Percentiles rank a stretch among this genome's conserved stretches.
These are phyloP conservation scores for Isochrysis galbana DNA, from an alignment of 78 protist species.

Conservation along the genomic window DNA sequence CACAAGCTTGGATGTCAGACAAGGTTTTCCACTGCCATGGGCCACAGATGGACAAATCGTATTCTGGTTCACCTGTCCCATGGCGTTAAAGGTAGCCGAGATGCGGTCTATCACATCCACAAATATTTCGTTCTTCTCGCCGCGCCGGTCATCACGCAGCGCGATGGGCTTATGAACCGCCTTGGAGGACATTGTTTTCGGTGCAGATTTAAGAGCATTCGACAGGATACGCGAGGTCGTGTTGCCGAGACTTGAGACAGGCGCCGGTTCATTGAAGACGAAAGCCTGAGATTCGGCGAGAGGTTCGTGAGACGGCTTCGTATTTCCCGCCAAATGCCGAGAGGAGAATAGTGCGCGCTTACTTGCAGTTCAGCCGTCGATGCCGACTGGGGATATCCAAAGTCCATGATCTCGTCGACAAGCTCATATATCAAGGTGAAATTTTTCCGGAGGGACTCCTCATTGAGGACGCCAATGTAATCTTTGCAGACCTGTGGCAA, in stretches of 20 bases:
- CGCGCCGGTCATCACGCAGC: background rate
- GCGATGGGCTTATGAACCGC: background rate
- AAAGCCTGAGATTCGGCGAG: too few species aligned
- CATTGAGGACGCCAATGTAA: conserved; percentile 71
- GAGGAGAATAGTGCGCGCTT: too few species aligned
- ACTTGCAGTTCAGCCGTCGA: conserved; percentile 76
- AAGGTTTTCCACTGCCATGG: too few species aligned
- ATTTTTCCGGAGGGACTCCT: conserved; percentile 80
- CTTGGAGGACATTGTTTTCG: conserved; percentile 4
- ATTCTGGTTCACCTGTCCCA: conserved; percentile 62
- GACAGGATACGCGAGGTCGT: background rate
- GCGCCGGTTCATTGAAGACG: conserved; percentile 61
- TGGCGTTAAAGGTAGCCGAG: conserved; percentile 54
- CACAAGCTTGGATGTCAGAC: too few species aligned
- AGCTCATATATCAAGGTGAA: conserved; percentile 88
- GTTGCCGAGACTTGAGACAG: background rate
- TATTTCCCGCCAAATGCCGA: too few species aligned
- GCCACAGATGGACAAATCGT: too few species aligned
- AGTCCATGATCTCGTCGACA: conserved; percentile 83
- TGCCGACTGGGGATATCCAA: conserved; percentile 80
- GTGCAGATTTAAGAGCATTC: background rate
- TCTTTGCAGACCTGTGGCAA: conserved; percentile 60
- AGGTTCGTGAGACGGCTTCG: too few species aligned
- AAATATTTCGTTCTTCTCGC: conserved; percentile 67
- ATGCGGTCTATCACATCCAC: conserved; percentile 81